phyloP scores from a whole-genome alignment of 305 asterid species.

The Rubia occidens region DNA sequence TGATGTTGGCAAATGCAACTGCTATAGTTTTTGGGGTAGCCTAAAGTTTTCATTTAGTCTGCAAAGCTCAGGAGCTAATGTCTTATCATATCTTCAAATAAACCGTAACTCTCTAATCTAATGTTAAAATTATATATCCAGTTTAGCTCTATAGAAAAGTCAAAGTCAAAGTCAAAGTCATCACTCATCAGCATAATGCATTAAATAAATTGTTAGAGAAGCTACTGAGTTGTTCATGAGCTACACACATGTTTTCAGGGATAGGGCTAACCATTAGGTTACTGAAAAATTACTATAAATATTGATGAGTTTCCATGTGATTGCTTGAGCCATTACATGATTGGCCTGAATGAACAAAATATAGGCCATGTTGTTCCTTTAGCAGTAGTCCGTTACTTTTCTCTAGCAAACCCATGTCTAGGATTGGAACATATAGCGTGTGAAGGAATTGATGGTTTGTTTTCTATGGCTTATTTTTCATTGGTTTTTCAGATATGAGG shows the following conservation, averaged over 20 bases:
- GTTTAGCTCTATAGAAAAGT: background rate
- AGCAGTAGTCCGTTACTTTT: background rate
- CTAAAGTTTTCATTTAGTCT: slow-evolving; percentile 1
- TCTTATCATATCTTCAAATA: background rate
- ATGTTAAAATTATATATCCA: background rate
- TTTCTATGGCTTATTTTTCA: background rate
- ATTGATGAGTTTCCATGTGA: background rate
- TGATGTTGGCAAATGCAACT: background rate
- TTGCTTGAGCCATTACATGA: background rate
- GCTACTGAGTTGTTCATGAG: background rate
- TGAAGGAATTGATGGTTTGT: background rate
- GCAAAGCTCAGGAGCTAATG: slow-evolving; percentile 2
- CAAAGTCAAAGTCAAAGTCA: too few species aligned
- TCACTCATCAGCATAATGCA: background rate
- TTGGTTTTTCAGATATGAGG: background rate
- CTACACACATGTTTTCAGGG: background rate
- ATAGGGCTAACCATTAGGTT: background rate
- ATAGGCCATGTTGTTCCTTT: background rate
- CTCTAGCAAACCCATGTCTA: background rate
- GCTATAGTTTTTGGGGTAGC: background rate
- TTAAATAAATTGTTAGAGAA: background rate
- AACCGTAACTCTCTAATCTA: background rate
- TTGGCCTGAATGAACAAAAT: background rate
- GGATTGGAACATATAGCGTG: background rate
- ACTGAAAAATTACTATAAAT: background rate